phyloP scores from a whole-genome alignment of 2,329 filamentous ascomycete species.

The Venturiaceae sp. region DNA sequence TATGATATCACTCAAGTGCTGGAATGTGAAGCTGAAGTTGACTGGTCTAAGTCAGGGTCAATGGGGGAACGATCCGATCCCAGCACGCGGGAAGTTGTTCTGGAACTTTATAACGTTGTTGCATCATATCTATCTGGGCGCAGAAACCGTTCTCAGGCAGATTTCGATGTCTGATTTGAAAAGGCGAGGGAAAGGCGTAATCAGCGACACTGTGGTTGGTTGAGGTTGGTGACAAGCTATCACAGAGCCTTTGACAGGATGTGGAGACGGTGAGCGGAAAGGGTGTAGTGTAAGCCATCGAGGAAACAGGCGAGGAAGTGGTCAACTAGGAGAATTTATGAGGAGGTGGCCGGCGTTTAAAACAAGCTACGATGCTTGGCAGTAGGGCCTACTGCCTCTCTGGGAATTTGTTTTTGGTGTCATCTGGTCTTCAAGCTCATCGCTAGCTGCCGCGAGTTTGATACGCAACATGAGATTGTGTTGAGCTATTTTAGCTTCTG shows the following conservation, averaged over 20 bases:
- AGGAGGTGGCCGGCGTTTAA: neutral
- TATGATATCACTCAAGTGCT: neutral
- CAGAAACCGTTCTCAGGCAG: neutral
- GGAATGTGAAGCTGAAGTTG: neutral
- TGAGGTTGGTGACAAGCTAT: neutral
- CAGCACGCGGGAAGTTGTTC: neutral
- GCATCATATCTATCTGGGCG: neutral
- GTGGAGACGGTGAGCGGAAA: neutral
- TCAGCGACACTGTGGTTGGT: neutral
- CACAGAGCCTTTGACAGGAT: neutral
- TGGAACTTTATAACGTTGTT: neutral
- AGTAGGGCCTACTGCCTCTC: neutral
- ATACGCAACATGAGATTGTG: neutral
- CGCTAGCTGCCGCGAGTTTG: neutral
- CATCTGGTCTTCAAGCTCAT: neutral
- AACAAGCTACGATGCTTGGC: neutral
- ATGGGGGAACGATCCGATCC: neutral
- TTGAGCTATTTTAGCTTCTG: neutral
- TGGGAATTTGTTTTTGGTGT: neutral
- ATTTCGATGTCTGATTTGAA: neutral
- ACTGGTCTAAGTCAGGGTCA: neutral
- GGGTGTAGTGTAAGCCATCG: neutral
- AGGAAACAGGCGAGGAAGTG: neutral
- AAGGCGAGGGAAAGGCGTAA: neutral
- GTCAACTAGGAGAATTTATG: neutral